Conservation (phyloP, 345 rosid species). For the Rhodamnia argentea region DNA sequence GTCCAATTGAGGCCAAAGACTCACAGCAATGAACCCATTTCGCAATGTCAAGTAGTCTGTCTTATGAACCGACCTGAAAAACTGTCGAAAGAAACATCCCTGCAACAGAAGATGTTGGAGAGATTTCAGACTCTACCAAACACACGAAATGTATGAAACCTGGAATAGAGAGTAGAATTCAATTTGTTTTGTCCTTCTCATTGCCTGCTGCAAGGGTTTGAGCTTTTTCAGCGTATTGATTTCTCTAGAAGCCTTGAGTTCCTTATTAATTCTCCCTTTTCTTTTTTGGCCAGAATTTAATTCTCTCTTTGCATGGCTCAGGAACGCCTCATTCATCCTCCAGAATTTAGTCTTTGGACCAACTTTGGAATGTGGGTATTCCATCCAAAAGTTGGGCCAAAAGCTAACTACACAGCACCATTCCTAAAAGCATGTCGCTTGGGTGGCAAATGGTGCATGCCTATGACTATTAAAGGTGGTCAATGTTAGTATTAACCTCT, state of each 20-base stretch:
- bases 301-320: background rate
- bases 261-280: background rate
- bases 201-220: background rate
- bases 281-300: background rate
- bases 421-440: background rate
- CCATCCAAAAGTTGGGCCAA: background rate
- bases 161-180: background rate
- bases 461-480: background rate
- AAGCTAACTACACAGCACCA: background rate
- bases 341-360: background rate
- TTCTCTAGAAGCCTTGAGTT: background rate
- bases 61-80: slow-evolving; percentile 74
- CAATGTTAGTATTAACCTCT: background rate
- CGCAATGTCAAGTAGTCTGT: slow-evolving; percentile 85
- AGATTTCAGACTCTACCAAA: background rate
- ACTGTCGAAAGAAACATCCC: slow-evolving; percentile 91
- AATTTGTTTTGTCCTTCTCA: background rate
- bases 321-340: background rate
- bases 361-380: background rate
- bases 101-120: slow-evolving; percentile 18
- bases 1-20: slow-evolving; percentile 9
- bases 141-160: background rate
- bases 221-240: background rate
- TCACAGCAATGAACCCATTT: slow-evolving; percentile 83
- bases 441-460: background rate